Evolutionary conservation across 768 basidiomycete genomes (phyloP), one percentile per base, ranked within the genome.

Genomic region (Hygrophoropsis aurantiaca): DNA sequence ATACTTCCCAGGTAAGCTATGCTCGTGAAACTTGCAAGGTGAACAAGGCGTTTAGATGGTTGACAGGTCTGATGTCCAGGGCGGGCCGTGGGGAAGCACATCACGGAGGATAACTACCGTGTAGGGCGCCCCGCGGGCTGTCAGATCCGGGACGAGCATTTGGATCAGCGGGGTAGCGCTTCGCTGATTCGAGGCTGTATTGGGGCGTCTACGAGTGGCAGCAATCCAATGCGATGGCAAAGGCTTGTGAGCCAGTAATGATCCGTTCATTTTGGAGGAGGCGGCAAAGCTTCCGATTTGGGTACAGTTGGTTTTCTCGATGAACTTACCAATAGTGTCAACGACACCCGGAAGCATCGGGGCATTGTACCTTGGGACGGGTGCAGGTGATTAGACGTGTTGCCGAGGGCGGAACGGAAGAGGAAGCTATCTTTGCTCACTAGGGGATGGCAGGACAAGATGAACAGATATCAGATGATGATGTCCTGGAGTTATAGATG

Each of bases 391-490:
- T 30, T 30, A 30, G 27, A 30, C 27, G 27, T 30, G 13, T 30
- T 6, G 27, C 27, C 27, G 27, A 30, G 27, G 27, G 27, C 27
- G 27, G 27, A 30, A 30, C 27, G 27, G 27, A 30, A 30, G 27
- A 30, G 27, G 27, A 30, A 30, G 27, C 27, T 13, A 30, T 30
- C 13, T 30, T 7, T 30, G 27, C 27, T 30, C 27, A 30, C 7
- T 30, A 30, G 27, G 27, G 27, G 7, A 30, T 30, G 27, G 6
- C 27, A 30, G 27, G 27, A 30, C 27, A 13, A 30, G 27, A 30
- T 30, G 27, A 30, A 30, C 27, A 30, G 27, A n/a, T 42, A 18
- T 44, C 41, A 8, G 46, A 47, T 38, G 36, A 21, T 38, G 36
- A 38, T 6, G 36, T 38, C 20, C 36, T 16, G 36, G 13, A 13